Evolutionary conservation across 2,329 filamentous ascomycete species (phyloP), one percentile per base, ranked within the genome.

Genomic region (Fulvia fulva): DNA sequence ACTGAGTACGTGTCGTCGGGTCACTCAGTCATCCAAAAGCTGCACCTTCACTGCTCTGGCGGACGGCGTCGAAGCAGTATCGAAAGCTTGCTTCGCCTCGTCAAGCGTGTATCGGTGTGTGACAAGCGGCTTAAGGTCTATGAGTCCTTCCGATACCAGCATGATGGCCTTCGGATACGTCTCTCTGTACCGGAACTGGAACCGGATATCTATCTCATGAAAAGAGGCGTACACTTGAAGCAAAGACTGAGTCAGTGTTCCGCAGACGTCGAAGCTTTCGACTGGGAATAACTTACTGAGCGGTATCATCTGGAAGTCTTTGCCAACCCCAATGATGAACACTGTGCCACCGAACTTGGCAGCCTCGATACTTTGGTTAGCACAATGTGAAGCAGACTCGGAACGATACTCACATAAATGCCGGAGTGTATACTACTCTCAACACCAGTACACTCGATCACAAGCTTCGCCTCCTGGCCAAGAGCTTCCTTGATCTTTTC

Each of bases 91-190:
- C 14, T 70, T 49, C n/a, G 70, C 73, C 23, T 76, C 67, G 55
- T 74, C 71, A 52, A 76, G 57, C 22, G 57, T 54, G 56, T 70
- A 76, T 22, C 72, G 69, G 63, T 76, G 73, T 11, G 74, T 75
- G 11, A 75, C 73, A 28, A 75, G 61, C 41, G 72, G 72, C 58
- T 75, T 74, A 55, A 76, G 51, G 54, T 75, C 67, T 49, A 76
- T 71, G 47, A 76, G 56, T 0, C 74, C 73, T 46, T 74, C 71
- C 5, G 67, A 68, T 0, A 74, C 70, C 45, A 80, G 65, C 55
- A 71, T 70, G 60, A 80, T 72, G 0, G 75, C 77, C 52, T 70
- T 77, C 8, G 74, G 72, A 58, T 74, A 76, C 1, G 72, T 75
- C 56, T 76, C 70, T 41, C 69, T 67, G 57, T 76, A 76, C 12